Evolutionary conservation across 2,329 filamentous ascomycete species (phyloP).

Genomic region (Colletotrichum liriopes): DNA sequence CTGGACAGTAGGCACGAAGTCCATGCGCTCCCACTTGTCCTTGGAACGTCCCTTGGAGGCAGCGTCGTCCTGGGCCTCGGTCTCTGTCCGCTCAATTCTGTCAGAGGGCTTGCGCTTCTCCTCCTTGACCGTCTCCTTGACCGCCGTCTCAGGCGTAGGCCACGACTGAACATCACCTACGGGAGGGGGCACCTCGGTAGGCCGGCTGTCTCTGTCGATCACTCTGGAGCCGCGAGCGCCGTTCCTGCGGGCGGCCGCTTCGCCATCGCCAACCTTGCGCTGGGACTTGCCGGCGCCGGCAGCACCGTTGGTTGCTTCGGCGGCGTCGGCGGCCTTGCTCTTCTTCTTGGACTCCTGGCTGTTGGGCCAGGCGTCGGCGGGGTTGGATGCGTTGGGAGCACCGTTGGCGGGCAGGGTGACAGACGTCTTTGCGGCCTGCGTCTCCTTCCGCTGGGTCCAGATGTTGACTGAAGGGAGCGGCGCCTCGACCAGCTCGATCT

Average conservation of each 20-base stretch:
- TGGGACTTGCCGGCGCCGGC: slow-evolving; percentile 59
- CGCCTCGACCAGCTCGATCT: slow-evolving; percentile 82
- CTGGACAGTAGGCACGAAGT: slow-evolving; percentile 86
- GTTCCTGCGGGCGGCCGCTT: slow-evolving; percentile 57
- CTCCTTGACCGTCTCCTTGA: slow-evolving; percentile 76
- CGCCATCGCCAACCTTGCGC: slow-evolving; percentile 62
- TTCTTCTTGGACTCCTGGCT: slow-evolving; percentile 66
- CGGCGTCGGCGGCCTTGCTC: slow-evolving; percentile 46
- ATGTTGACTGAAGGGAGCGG: slow-evolving; percentile 88
- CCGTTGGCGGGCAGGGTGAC: slow-evolving; percentile 52
- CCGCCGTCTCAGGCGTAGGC: slow-evolving; percentile 89
- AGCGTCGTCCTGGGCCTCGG: slow-evolving; percentile 73
- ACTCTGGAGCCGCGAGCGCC: slow-evolving; percentile 62
- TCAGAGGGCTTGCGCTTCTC: slow-evolving; percentile 80
- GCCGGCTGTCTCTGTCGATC: slow-evolving; percentile 55
- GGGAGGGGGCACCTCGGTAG: slow-evolving; percentile 66
- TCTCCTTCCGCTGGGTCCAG: slow-evolving; percentile 86
- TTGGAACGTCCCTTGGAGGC: slow-evolving; percentile 73
- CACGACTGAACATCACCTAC: slow-evolving; percentile 85
- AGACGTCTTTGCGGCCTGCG: slow-evolving; percentile 67
- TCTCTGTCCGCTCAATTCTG: slow-evolving; percentile 71
- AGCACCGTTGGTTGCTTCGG: slow-evolving; percentile 45
- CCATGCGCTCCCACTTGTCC: slow-evolving; percentile 88
- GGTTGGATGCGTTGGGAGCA: slow-evolving; percentile 44
- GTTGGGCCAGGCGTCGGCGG: slow-evolving; percentile 49